phyloP scores from a whole-genome alignment of 257 asterid genomes.

The Gentiana dahurica region DNA sequence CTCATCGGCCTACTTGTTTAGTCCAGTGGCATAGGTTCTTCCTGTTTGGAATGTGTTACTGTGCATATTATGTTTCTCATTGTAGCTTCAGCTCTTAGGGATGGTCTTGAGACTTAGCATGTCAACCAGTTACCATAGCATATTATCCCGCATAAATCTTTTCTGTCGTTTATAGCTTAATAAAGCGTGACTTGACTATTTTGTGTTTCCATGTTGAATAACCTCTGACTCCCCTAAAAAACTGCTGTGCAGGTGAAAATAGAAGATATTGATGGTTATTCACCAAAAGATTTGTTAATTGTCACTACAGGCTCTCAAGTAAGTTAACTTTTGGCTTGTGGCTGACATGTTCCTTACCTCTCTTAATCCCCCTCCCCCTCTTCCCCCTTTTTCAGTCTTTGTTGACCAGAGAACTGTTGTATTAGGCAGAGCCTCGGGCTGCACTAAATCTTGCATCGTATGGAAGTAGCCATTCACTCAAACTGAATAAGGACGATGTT shows the following conservation, averaged over 20 bases:
- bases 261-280: slow-evolving; percentile 94
- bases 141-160: no score
- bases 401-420: slow-evolving; percentile 21
- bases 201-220: not conserved
- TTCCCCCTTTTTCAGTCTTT: slow-evolving; percentile 13
- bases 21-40: no score
- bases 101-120: no score
- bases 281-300: slow-evolving; percentile 91
- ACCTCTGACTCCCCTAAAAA: not conserved
- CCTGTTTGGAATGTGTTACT: no score
- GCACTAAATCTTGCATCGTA: slow-evolving; percentile 97
- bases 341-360: not conserved
- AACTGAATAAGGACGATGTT: slow-evolving; percentile 74
- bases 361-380: not conserved
- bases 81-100: no score
- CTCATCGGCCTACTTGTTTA: no score
- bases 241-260: slow-evolving; percentile 58
- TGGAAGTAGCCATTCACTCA: slow-evolving; percentile 95
- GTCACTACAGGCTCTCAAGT: slow-evolving; percentile 99
- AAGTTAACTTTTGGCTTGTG: slow-evolving; percentile 19
- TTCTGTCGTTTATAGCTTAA: no score
- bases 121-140: no score
- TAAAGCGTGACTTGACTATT: not conserved
- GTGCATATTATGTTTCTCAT: no score
- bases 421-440: slow-evolving; percentile 99